Base-by-base conservation (phyloP, 129 eudicot genomes). In the Sambucus nigra region DNA sequence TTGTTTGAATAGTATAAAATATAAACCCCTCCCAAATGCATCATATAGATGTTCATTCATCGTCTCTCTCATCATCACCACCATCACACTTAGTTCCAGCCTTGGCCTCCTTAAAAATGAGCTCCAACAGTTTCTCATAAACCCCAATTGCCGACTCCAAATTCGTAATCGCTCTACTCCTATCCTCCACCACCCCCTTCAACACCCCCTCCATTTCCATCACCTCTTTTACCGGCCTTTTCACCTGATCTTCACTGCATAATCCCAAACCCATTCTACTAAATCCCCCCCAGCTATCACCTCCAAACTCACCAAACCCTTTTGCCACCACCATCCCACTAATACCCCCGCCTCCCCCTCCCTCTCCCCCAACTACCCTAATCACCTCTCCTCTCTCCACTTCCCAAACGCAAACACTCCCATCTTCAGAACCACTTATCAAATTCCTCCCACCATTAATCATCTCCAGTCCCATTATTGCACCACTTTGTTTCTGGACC, bases 21-120 rank as follows among this genome's bases (percentile, higher is more conserved):
- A 0, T 11, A 31, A 31, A 0, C 38, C 0, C 5, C 10, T 11
- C 38, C 10, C 38, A 5, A 6, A 6, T 31, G 38, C 38, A 11
- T 0, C 38, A 31, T 5, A 31, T 11, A 31, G 38, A 31, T 6
- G 7, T 42, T 42, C 48, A 42, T 15, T 5, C 15, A 13, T 42
- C 48, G 20, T 42, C 48, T 50, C 0, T 22, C 24, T 17, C 64
- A 0, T 26, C 45, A 14, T 40, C 38, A 0, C 19, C 13, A 27
- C 25, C 45, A 1, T 66, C 64, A 29, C 38, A 20, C 57, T 48
- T 54, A 17, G 57, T 57, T 20, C 63, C 68, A 12, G 66, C 53
- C 31, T 63, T 56, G n/a, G 69, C 75, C 51, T 77, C 76, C 57
- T 35, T 68, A 7, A 64, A 69, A 66, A 77, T 59, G 13, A 72